Conservation (phyloP, 768 basidiomycete genomes). For the Xerocomellus amylosporus region DNA sequence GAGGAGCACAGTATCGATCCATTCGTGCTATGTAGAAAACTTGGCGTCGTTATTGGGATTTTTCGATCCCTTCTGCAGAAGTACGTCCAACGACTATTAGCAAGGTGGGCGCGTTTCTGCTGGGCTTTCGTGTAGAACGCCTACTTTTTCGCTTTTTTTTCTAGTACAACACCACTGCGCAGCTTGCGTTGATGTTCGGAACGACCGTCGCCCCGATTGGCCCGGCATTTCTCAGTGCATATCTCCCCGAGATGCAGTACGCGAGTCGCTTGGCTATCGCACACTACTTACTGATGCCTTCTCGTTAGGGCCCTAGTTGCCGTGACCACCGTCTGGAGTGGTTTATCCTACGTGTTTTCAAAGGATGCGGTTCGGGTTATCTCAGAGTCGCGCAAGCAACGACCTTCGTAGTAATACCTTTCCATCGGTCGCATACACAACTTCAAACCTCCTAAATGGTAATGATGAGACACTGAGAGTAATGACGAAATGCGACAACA, state of each 20-base stretch:
- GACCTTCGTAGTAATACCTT: constrained; percentile 15
- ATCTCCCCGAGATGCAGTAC: constrained; percentile 73
- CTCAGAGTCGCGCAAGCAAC: constrained; percentile 35
- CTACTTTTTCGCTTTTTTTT: background rate
- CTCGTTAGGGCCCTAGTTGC: constrained; percentile 75
- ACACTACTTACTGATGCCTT: background rate
- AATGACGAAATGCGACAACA: no score
- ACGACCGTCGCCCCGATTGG: constrained; percentile 85
- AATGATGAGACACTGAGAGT: no score
- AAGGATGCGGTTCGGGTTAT: constrained; percentile 70
- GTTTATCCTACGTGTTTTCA: constrained; percentile 75
- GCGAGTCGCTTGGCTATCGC: constrained; percentile 30
- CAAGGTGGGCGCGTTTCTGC: constrained; percentile 51
- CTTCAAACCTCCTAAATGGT: no score
- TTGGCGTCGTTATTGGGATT: constrained; percentile 90
- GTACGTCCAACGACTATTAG: constrained; percentile 92
- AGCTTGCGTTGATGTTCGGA: constrained; percentile 85
- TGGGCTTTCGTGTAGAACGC: background rate
- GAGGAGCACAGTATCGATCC: background rate
- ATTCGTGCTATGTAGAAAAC: constrained; percentile 66
- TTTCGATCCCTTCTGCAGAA: constrained; percentile 92
- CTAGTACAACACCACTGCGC: constrained; percentile 89
- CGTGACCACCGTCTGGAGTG: constrained; percentile 89
- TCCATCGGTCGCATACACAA: background rate
- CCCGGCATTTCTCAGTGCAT: constrained; percentile 50